Evolutionary conservation across 768 basidiomycete genomes (phyloP).

Genomic region (Lentinula aciculospora): DNA sequence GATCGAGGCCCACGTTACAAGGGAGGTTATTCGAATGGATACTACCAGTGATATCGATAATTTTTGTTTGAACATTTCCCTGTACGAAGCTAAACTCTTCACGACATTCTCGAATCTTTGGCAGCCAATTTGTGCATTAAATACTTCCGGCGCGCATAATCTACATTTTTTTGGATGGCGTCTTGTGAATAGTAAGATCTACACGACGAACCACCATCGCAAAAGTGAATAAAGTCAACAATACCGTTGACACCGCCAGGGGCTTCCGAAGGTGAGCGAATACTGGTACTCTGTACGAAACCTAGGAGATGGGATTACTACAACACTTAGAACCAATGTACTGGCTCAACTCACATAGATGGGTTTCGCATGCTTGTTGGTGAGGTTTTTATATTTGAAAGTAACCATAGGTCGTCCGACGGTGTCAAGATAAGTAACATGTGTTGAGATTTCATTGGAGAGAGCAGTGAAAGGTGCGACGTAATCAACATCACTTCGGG

Average conservation of each 20-base stretch:
- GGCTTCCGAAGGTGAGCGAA: conserved; percentile 87
- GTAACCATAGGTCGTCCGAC: conserved; percentile 77
- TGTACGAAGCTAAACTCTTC: too few species aligned
- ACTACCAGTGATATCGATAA: not conserved
- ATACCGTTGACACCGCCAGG: conserved; percentile 65
- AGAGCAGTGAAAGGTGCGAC: conserved; percentile 73
- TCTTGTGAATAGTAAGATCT: conserved; percentile 42
- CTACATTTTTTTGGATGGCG: conserved; percentile 22
- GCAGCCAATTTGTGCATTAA: not conserved
- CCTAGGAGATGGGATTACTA: conserved; percentile 35
- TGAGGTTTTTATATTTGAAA: conserved; percentile 68
- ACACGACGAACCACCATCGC: conserved; percentile 38
- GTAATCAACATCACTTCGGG: conserved; percentile 68
- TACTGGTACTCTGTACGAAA: conserved; percentile 80
- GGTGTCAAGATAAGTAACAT: conserved; percentile 89
- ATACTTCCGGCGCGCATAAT: conserved; percentile 13
- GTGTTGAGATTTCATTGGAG: conserved; percentile 53
- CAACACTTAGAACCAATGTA: conserved; percentile 2
- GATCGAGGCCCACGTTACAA: conserved; percentile 18
- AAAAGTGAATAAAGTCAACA: conserved; percentile 59
- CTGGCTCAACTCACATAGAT: conserved; percentile 65
- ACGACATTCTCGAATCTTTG: not conserved
- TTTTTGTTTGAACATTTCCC: too few species aligned
- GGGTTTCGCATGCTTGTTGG: conserved; percentile 70
- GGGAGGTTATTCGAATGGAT: conserved; percentile 22